Conservation (phyloP, 441 rosid species). For the Bruguiera hainesii region DNA sequence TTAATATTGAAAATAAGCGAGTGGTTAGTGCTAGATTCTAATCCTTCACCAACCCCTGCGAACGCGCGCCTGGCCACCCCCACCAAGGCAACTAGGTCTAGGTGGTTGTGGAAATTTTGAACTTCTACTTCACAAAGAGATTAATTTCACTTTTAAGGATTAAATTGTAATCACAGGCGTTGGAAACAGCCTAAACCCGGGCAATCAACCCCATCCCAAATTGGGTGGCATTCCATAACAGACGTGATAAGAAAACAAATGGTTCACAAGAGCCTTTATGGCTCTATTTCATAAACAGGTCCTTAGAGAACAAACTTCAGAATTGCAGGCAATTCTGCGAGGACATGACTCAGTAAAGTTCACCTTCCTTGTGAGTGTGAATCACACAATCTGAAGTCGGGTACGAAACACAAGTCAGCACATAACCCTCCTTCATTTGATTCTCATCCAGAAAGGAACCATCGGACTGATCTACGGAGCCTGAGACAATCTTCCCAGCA, state of each 20-base stretch:
- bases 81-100: too few relatives aligned
- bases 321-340: background rate
- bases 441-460: constrained; percentile 76
- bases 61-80: too few relatives aligned
- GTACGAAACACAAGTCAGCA: constrained; percentile 77
- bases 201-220: background rate
- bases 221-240: background rate
- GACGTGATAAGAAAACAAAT: background rate
- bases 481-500: constrained; percentile 57
- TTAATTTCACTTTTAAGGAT: too few relatives aligned
- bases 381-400: constrained; percentile 77
- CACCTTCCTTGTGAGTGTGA: constrained; percentile 78
- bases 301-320: constrained; percentile 1
- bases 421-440: constrained; percentile 54
- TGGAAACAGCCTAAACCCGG: too few relatives aligned
- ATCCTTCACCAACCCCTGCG: too few relatives aligned
- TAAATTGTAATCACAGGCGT: too few relatives aligned
- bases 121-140: too few relatives aligned
- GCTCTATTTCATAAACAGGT: background rate
- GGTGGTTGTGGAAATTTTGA: too few relatives aligned
- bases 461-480: constrained; percentile 73
- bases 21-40: too few relatives aligned
- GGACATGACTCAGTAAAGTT: constrained; percentile 35
- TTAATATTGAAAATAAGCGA: too few relatives aligned
- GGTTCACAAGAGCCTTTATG: background rate